Conservation (phyloP, 169 alveolate species). For the Cryptosporidium ubiquitum region DNA sequence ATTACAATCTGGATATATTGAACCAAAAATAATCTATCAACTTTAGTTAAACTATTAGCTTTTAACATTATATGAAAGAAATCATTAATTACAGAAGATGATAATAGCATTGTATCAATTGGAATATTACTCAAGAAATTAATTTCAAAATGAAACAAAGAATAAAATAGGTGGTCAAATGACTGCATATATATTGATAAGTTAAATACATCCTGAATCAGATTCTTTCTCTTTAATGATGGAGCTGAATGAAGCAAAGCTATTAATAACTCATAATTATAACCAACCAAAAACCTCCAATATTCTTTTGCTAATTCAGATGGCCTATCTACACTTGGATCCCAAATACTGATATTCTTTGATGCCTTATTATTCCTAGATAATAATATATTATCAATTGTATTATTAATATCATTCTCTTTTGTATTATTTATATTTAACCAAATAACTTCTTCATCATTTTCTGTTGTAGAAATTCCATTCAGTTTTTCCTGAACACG, state of each 20-base stretch:
- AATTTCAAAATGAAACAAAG: constrained; percentile 46
- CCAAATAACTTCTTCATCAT: constrained; percentile 9
- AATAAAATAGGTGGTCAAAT: constrained; percentile 53
- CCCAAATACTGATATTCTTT: neutral
- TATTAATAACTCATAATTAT: constrained; percentile 40
- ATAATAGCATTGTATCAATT: constrained; percentile 33
- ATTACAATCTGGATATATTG: constrained; percentile 50
- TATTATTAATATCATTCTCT: neutral
- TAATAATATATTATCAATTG: constrained; percentile 5
- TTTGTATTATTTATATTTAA: neutral
- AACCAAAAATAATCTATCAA: constrained; percentile 17
- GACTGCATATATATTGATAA: constrained; percentile 57
- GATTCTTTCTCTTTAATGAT: constrained; percentile 11
- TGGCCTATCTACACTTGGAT: constrained; percentile 65
- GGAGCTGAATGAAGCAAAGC: constrained; percentile 65
- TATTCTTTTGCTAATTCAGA: constrained; percentile 31
- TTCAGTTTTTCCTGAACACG: constrained; percentile 4
- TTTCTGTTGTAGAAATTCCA: neutral
- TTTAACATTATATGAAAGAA: constrained; percentile 44
- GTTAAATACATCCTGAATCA: constrained; percentile 38
- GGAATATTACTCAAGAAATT: constrained; percentile 60
- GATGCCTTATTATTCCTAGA: neutral
- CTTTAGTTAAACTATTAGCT: constrained; percentile 4
- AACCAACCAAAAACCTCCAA: constrained; percentile 40
- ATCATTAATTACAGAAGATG: constrained; percentile 65